Conservation (phyloP, 331 rosid genomes). For the Acacia concinna region DNA sequence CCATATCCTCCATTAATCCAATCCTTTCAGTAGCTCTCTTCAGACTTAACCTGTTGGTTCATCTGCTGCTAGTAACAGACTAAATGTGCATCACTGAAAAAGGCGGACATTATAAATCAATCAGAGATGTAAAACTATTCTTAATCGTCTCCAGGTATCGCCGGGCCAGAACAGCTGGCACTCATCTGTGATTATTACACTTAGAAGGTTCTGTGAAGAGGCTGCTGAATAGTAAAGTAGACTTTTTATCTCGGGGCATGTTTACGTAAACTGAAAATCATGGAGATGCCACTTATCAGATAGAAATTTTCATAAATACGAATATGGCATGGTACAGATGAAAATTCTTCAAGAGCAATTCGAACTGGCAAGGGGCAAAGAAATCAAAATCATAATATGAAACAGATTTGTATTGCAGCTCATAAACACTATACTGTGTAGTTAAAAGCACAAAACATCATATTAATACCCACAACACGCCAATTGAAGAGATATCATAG, state of each 20-base stretch:
- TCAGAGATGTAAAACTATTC: neutral
- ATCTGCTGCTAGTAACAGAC: too few species aligned
- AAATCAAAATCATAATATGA: conserved; percentile 26
- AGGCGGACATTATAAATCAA: neutral
- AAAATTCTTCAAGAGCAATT: conserved; percentile 1
- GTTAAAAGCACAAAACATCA: conserved; percentile 28
- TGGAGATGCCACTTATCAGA: conserved; percentile 4
- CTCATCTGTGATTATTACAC: conserved; percentile 22
- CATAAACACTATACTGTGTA: neutral
- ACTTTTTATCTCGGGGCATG: neutral
- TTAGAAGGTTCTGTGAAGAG: neutral
- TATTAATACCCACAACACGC: conserved; percentile 7
- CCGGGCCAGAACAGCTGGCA: neutral
- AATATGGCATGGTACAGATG: neutral
- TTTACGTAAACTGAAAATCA: neutral
- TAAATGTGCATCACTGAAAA: neutral
- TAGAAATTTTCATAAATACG: conserved; percentile 5
- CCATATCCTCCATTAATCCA: neutral
- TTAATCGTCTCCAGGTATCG: neutral
- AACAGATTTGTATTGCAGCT: conserved; percentile 34
- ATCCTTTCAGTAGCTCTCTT: neutral
- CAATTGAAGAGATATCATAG: neutral
- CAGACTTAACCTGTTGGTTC: neutral
- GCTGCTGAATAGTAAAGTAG: neutral
- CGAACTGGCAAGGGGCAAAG: neutral